Evolutionary conservation across 2,329 filamentous ascomycete genomes (phyloP), one percentile per base, ranked within the genome.

Genomic region (Daldinia eschscholtzii): DNA sequence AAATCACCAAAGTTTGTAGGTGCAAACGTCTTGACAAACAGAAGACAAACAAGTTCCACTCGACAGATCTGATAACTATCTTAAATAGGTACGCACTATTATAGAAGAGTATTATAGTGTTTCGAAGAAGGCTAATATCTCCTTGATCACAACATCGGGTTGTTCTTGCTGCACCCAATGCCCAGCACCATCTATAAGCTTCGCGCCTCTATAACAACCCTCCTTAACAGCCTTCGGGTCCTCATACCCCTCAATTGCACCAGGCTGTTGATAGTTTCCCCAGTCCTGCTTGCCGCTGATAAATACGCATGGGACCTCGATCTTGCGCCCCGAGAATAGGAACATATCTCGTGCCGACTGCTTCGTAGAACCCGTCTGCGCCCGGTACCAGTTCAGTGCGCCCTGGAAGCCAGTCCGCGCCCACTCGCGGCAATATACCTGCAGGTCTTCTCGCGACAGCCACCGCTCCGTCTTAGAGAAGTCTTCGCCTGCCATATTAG

Each of bases 131-230:
- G 23, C 50, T 7, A 76, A 56, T 6, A 77, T 65, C 30, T 74
- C 74, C 44, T 39, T 50, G 6, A 70, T 57, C 46, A 89, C 87
- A 61, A 80, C 82, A 71, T 86, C 83, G 0, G 88, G 85, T 75
- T 88, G 83, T 76, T 92, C 89, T 77, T 92, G 88, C 75, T 91
- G 89, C 39, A 90, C 85, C 90, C 90, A 92, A 80, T 92, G 91
- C 0, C 90, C 90, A 4, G 89, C 89, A 0, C 84, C 84, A 15
- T 89, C 84, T 12, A 92, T 80, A 18, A 89, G 79, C 57, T 76
- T 84, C 37, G 81, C 77, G 0, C 87, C 86, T 57, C 81, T 81
- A 74, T 88, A 91, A 65, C 85, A 83, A 0, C 73, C 75, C 18
- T 72, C 55, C 28, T 78, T 80, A 70, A 88, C 90, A 0, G 81